Percentiles rank a stretch among this genome's conserved stretches.
Evolutionary conservation across 2,329 filamentous ascomycete species (phyloP).

Genomic region (Geosmithia putterillii): DNA sequence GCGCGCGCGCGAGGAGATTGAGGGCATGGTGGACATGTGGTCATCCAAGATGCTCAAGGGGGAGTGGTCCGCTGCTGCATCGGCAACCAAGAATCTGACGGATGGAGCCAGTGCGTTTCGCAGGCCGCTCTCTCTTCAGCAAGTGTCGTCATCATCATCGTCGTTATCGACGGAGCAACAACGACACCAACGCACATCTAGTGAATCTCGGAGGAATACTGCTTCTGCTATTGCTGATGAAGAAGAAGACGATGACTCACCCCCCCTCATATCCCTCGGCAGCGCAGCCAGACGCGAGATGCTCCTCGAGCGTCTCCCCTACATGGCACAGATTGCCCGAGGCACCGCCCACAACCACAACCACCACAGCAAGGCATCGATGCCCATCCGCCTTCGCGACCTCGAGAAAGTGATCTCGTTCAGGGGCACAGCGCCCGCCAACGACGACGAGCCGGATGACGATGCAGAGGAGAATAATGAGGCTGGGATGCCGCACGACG

Average conservation of each 20-base stretch:
- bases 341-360: slow-evolving; percentile 8
- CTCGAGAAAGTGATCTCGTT: slow-evolving; percentile 60
- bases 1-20: slow-evolving; percentile 72
- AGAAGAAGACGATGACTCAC: slow-evolving; percentile 8
- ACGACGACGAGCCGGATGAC: slow-evolving; percentile 31
- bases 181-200: slow-evolving; percentile 14
- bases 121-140: slow-evolving; percentile 22
- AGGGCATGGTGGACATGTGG: slow-evolving; percentile 60
- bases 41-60: slow-evolving; percentile 47
- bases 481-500: slow-evolving; percentile 22
- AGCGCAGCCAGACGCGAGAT: slow-evolving; percentile 59
- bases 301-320: slow-evolving; percentile 77
- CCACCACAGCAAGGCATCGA: slow-evolving; percentile 23
- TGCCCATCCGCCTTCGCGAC: slow-evolving; percentile 33
- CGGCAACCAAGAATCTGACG: slow-evolving; percentile 24
- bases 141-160: slow-evolving; percentile 10
- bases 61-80: slow-evolving; percentile 23
- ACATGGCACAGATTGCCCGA: slow-evolving; percentile 57
- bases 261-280: slow-evolving; percentile 44
- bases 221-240: too few species aligned
- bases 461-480: slow-evolving; percentile 20
- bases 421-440: slow-evolving; percentile 37
- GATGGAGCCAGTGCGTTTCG: slow-evolving; percentile 37
- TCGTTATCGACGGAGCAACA: slow-evolving; percentile 21
- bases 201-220: too few species aligned